These are phyloP conservation scores for Amanita muscaria DNA, from an alignment of 768 basidiomycete genomes.

Conservation along the genomic window DNA sequence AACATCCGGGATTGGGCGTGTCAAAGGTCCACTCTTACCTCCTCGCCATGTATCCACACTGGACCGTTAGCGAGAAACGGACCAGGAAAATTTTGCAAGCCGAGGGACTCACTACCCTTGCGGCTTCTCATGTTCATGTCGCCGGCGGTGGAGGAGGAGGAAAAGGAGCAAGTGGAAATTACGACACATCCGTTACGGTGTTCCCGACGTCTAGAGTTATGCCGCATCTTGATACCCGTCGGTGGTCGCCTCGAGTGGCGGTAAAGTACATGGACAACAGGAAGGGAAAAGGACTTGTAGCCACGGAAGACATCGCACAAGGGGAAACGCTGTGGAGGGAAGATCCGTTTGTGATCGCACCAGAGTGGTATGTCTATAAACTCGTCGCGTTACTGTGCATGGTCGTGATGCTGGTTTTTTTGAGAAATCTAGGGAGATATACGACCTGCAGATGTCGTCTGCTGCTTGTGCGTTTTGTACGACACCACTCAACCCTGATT, in stretches of 20 bases:
- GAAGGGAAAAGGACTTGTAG: conserved; percentile 82
- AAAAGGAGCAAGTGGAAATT: neutral
- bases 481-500: conserved; percentile 42
- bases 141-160: too few species aligned
- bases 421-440: conserved; percentile 55
- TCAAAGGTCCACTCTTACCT: conserved; percentile 61
- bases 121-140: conserved; percentile 9
- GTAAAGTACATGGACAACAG: conserved; percentile 58
- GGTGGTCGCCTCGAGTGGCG: conserved; percentile 55
- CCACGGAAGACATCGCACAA: conserved; percentile 52
- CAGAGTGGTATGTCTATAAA: conserved; percentile 52
- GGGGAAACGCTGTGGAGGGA: conserved; percentile 82
- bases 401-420: conserved; percentile 3
- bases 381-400: neutral
- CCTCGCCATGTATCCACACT: conserved; percentile 49
- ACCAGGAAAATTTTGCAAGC: conserved; percentile 61
- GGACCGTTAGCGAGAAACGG: conserved; percentile 81
- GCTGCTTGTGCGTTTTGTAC: conserved; percentile 69
- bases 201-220: conserved; percentile 62
- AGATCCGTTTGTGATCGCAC: conserved; percentile 71
- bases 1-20: conserved; percentile 60
- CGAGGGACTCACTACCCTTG: conserved; percentile 37
- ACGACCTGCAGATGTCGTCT: conserved; percentile 52
- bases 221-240: conserved; percentile 48
- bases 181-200: conserved; percentile 16